Conservation (phyloP, 2,329 filamentous ascomycete genomes). For the Fusarium udum region DNA sequence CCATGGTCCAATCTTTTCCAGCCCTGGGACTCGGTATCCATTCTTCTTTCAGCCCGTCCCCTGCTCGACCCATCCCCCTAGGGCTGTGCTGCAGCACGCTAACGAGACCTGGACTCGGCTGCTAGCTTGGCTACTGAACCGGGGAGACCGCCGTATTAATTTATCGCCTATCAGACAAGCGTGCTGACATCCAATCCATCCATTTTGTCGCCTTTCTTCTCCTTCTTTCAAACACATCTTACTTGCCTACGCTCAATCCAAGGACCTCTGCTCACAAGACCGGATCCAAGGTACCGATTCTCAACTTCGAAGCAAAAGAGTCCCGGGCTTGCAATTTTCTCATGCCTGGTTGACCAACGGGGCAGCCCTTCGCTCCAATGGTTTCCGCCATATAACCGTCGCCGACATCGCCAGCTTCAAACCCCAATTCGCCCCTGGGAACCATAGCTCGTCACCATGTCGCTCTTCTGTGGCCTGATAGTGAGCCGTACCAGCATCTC, state of each 20-base stretch:
- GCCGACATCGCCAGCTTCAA: constrained; percentile 33
- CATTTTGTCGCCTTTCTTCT: constrained; percentile 25
- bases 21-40: constrained; percentile 14
- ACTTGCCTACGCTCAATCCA: background rate
- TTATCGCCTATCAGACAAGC: constrained; percentile 38
- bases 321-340: background rate
- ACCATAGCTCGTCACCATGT: constrained; percentile 25
- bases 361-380: constrained; percentile 35
- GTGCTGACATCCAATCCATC: constrained; percentile 38
- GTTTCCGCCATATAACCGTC: constrained; percentile 25
- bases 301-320: background rate
- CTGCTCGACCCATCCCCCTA: constrained; percentile 25
- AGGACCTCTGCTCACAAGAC: background rate
- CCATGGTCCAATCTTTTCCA: constrained; percentile 18
- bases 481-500: constrained; percentile 12
- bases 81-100: constrained; percentile 38
- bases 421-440: constrained; percentile 5
- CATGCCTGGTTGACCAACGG: constrained; percentile 14
- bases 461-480: constrained; percentile 36
- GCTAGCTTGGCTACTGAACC: constrained; percentile 21
- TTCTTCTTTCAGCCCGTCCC: constrained; percentile 8
- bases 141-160: constrained; percentile 10
- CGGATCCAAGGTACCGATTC: background rate
- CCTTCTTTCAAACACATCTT: background rate
- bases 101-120: constrained; percentile 28